Base-by-base conservation (phyloP, 352 stramenopile species). In the Phytopythium vexans region DNA sequence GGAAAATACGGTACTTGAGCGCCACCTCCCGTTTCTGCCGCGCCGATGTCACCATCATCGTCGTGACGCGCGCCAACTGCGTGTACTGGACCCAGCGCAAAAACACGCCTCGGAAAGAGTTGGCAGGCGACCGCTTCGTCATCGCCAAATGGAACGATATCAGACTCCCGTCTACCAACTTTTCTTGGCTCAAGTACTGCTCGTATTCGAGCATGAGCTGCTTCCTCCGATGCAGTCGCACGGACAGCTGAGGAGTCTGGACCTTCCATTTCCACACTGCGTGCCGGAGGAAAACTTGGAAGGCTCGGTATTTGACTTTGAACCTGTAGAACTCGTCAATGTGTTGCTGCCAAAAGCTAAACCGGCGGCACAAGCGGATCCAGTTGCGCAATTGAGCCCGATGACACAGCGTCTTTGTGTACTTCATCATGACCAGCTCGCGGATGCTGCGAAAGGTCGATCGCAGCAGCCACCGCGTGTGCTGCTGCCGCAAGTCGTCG, bases 361-460 rank as follows among this genome's bases (percentile, higher is more conserved):
- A 85, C 8, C 77, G 74, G 12, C 70, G 54, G 9, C 75, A 86
- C 8, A 88, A 48, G 1, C 77, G 73, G 32, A 88, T 49, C 75
- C 75, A 88, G 40, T 88, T 88, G 11, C 77, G 70, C 2, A 88
- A 54, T 46, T 86, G 65, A 0, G 68, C 56, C 15, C 73, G 68
- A 49, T 70, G 65, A 37, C 74, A 83, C 8, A 86, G 54, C 34
- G 70, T 11, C 11, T 45, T 54, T 4, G 64, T 75, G 50, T 84
- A 70, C 37, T 77, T 82, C 39, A 70, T 55, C 71, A 82, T 82
- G 14, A 70, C 62, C 27, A 74, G 52, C 5, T 82, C 58, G 9
- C 77, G 71, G 0, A 88, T 55, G 33, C 66, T 75, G 6, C 75
- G 75, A 31, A 88, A 88, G 27, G 71, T 86, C 6, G 75, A 85